phyloP scores from a whole-genome alignment of 2,329 filamentous ascomycete species.

The Amauroascus verrucosus region DNA sequence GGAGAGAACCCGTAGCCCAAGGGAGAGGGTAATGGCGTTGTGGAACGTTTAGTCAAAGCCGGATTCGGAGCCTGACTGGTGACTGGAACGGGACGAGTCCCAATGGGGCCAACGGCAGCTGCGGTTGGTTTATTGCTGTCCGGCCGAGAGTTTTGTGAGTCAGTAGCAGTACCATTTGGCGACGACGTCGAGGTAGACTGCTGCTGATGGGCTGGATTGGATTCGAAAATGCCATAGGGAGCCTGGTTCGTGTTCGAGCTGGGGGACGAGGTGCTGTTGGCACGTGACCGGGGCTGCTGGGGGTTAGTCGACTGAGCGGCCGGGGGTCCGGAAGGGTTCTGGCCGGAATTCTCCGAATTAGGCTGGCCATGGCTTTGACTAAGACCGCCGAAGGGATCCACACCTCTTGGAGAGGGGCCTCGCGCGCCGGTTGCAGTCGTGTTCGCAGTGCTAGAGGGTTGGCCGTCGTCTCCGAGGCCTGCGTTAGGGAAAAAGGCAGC shows the following conservation, averaged over 20 bases:
- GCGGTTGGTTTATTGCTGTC: constrained; percentile 46
- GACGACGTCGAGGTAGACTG: constrained; percentile 79
- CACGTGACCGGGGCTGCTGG: constrained; percentile 52
- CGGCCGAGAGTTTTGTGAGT: constrained; percentile 61
- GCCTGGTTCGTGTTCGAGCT: constrained; percentile 34
- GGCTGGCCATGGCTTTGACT: constrained; percentile 38
- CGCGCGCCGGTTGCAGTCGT: constrained; percentile 50
- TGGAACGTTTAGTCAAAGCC: constrained; percentile 67
- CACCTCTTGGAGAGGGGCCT: constrained; percentile 69
- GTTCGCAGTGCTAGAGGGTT: constrained; percentile 24
- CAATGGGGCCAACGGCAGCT: constrained; percentile 76
- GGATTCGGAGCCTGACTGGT: constrained; percentile 46
- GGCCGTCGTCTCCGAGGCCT: constrained; percentile 56
- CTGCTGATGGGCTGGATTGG: constrained; percentile 45
- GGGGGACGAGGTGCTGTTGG: constrained; percentile 78
- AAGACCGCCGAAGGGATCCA: constrained; percentile 54
- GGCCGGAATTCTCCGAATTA: constrained; percentile 44
- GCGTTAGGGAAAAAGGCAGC: constrained; percentile 57
- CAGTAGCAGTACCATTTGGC: constrained; percentile 49
- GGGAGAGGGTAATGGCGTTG: constrained; percentile 73
- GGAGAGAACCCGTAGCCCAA: constrained; percentile 61
- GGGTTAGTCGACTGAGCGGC: constrained; percentile 35
- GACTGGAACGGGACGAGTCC: constrained; percentile 65
- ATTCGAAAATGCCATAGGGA: constrained; percentile 53
- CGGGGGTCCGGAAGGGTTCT: constrained; percentile 35